Conservation (phyloP, 2,329 filamentous ascomycete species). For the Fusarium sp. region DNA sequence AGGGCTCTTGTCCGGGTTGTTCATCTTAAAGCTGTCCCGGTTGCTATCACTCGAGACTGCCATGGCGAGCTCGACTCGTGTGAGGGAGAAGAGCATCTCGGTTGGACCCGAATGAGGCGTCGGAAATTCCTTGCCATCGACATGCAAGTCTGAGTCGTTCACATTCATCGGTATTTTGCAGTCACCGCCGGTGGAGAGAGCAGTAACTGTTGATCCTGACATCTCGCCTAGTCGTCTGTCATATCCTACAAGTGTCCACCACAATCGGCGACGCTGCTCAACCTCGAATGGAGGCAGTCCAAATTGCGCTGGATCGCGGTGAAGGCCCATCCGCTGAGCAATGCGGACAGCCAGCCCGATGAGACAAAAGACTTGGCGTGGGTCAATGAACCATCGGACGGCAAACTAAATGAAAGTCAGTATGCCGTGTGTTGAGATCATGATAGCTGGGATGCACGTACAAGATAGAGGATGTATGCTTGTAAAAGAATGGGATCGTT, state of each 20-base stretch:
- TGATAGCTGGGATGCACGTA: conserved; percentile 50
- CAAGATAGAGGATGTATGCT: conserved; percentile 72
- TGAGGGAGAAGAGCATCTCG: conserved; percentile 68
- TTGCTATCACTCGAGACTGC: conserved; percentile 60
- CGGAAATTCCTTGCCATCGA: conserved; percentile 64
- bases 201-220: conserved; percentile 65
- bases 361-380: conserved; percentile 58
- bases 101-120: conserved; percentile 60
- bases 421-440: neutral
- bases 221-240: conserved; percentile 76
- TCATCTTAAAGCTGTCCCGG: conserved; percentile 48
- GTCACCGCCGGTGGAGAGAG: conserved; percentile 62
- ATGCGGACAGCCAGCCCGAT: conserved; percentile 73
- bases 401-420: conserved; percentile 45
- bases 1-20: conserved; percentile 43
- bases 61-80: conserved; percentile 65
- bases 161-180: conserved; percentile 68
- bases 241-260: conserved; percentile 76
- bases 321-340: conserved; percentile 73
- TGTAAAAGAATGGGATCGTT: conserved; percentile 73
- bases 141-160: conserved; percentile 67
- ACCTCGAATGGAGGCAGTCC: conserved; percentile 67
- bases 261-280: conserved; percentile 75
- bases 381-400: conserved; percentile 67
- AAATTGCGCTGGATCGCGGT: conserved; percentile 67